Base-by-base conservation (phyloP, 164 flowering plant genomes). In the Kingdonia uniflora region DNA sequence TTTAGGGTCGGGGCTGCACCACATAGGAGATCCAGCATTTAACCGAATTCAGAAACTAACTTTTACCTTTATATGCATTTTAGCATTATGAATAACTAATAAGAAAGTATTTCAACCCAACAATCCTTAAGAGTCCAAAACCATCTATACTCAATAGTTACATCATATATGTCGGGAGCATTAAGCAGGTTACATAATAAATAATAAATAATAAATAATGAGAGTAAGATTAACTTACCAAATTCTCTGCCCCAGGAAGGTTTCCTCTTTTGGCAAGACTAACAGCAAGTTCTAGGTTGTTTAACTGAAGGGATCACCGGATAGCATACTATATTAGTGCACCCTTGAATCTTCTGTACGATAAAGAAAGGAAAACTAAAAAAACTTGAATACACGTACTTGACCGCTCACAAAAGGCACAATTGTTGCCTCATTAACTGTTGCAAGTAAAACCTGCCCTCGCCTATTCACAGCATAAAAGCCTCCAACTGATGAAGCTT, bases 221-320 rank as follows among this genome's bases (percentile, higher is more conserved):
- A 60, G 8, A 29, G 35, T 3, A 29, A 4, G 35, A 29, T 37
- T 2, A 22, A 12, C 38, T 68, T 73, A 89, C 99, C 87, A 94
- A 70, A 65, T 86, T 83, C 66, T 94, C 99, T 25, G 99, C 99
- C 56, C 97, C 97, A 55, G 97, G 97, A 57, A 90, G 89, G 61
- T 90, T 90, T 71, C 97, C 97, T 73, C 96, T 84, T 77, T 85
- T 90, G 19, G 97, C 97, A 54, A 90, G 95, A 73, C 76, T 90
- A 17, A 90, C 96, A 64, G 97, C 97, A 63, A 90, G 84, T 71
- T 87, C 71, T 56, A 67, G 58, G 44, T 67, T 67, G 63, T 94
- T 94, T 58, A 94, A 70, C 99, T 94, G 81, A 20, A 65, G 50
- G 19, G 63, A 52, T 40, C 15, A 55, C 2, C 51, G 62, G 22